Conservation (phyloP, 2,329 filamentous ascomycete species). For the Hortaea werneckii region DNA sequence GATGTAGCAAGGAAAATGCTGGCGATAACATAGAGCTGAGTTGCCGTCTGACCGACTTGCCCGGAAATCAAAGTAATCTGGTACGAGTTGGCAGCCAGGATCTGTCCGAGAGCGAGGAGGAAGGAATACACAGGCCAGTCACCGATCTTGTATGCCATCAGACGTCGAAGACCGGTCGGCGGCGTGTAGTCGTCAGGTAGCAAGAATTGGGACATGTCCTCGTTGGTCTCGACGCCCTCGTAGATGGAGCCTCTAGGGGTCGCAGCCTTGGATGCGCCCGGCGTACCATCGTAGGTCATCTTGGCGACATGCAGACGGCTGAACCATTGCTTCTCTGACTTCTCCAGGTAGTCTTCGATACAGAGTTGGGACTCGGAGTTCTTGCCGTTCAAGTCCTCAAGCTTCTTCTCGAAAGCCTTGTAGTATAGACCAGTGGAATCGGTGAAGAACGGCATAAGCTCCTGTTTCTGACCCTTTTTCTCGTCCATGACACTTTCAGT, state of each 20-base stretch:
- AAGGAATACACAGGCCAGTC: conserved; percentile 56
- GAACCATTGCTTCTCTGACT: conserved; percentile 60
- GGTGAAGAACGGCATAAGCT: conserved; percentile 58
- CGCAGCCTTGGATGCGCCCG: conserved; percentile 17
- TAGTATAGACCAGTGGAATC: conserved; percentile 54
- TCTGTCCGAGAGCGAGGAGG: conserved; percentile 51
- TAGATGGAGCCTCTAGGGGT: conserved; percentile 33
- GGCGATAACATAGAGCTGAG: conserved; percentile 51
- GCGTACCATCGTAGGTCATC: conserved; percentile 39
- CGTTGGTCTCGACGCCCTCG: conserved; percentile 29
- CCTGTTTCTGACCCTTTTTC: conserved; percentile 53
- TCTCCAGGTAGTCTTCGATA: conserved; percentile 55
- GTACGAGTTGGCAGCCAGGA: conserved; percentile 57
- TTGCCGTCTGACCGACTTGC: conserved; percentile 48
- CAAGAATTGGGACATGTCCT: conserved; percentile 43
- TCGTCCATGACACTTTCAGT: conserved; percentile 49
- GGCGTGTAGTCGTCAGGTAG: conserved; percentile 47
- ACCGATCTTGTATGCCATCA: conserved; percentile 47
- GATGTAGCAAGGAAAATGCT: conserved; percentile 50
- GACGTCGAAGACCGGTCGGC: conserved; percentile 45
- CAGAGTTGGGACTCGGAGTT: conserved; percentile 51
- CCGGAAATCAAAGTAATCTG: conserved; percentile 59
- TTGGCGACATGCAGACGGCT: conserved; percentile 48
- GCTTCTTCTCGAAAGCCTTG: conserved; percentile 46
- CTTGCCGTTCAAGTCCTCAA: conserved; percentile 45